A percentile compares a stretch with the other conserved stretches of the same genome.
Evolutionary conservation across 345 rosid genomes (phyloP).

Genomic region (Eucalyptus marginata): DNA sequence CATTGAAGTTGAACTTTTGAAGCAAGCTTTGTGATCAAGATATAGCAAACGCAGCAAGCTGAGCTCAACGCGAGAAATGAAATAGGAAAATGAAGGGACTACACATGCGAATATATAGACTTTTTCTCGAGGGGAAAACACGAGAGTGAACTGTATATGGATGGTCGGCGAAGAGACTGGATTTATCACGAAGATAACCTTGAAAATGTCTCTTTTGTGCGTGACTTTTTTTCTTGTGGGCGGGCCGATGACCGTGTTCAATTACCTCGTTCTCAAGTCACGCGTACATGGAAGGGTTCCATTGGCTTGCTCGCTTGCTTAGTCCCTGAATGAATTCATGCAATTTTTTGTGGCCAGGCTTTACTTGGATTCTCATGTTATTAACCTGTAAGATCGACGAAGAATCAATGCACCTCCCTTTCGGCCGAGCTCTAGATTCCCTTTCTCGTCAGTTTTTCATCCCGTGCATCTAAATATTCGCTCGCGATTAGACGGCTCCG

Average conservation of each 20-base stretch:
- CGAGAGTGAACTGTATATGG: neutral
- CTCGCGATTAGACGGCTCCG: neutral
- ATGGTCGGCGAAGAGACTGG: neutral
- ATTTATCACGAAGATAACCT: neutral
- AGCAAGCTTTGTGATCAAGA: neutral
- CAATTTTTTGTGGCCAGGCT: neutral
- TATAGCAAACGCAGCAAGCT: neutral
- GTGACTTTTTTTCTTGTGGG: neutral
- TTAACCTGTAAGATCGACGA: neutral
- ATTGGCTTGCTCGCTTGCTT: neutral
- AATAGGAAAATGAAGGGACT: neutral
- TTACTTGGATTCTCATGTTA: neutral
- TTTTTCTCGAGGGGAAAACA: neutral
- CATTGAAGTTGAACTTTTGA: neutral
- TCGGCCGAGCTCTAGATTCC: neutral
- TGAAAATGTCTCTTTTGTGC: neutral
- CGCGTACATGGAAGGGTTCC: neutral
- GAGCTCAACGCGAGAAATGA: neutral
- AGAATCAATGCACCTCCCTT: neutral
- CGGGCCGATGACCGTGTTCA: neutral
- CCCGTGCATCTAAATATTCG: neutral
- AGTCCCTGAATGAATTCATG: neutral
- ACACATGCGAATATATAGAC: neutral
- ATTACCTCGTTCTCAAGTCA: neutral
- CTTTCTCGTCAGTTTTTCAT: neutral